Percentiles rank a stretch among this genome's conserved stretches.
Conservation (phyloP, 2,329 filamentous ascomycete species). For the Plectosphaerella sp. region DNA sequence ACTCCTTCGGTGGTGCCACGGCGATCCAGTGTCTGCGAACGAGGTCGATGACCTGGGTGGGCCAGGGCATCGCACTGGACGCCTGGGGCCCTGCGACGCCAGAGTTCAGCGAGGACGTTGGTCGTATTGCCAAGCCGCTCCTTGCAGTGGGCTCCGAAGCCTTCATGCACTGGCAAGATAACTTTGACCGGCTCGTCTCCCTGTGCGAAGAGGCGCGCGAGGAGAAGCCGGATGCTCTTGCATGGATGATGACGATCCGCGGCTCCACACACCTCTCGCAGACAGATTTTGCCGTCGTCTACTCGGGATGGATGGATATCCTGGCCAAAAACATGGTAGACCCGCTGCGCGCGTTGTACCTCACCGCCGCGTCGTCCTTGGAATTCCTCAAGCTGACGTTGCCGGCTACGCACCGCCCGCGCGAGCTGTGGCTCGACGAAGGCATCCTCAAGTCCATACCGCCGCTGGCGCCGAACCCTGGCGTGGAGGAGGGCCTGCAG, state of each 20-base stretch:
- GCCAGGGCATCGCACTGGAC: slow-evolving; percentile 63
- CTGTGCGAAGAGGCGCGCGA: slow-evolving; percentile 52
- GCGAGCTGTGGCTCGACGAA: slow-evolving; percentile 50
- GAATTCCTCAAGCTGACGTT: slow-evolving; percentile 57
- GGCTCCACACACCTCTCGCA: slow-evolving; percentile 64
- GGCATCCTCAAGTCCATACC: slow-evolving; percentile 35
- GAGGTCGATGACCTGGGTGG: slow-evolving; percentile 46
- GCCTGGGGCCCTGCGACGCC: slow-evolving; percentile 54
- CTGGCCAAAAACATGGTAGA: slow-evolving; percentile 62
- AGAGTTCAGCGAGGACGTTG: slow-evolving; percentile 35
- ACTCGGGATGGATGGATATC: slow-evolving; percentile 52
- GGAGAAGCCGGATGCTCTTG: slow-evolving; percentile 29
- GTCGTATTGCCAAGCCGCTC: slow-evolving; percentile 47
- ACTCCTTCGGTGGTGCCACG: slow-evolving; percentile 65
- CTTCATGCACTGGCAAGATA: slow-evolving; percentile 66
- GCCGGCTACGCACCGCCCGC: slow-evolving; percentile 35
- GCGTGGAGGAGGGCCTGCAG: slow-evolving; percentile 33
- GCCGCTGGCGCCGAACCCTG: slow-evolving; percentile 22
- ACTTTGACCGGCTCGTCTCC: slow-evolving; percentile 52
- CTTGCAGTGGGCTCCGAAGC: slow-evolving; percentile 63
- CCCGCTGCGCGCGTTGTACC: slow-evolving; percentile 55
- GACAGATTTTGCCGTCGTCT: slow-evolving; percentile 62
- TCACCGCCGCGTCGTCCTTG: slow-evolving; percentile 58
- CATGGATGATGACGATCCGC: slow-evolving; percentile 47
- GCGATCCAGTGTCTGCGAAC: slow-evolving; percentile 56